Base-by-base conservation (phyloP, 768 basidiomycete species). In the Cubamyces sp. region DNA sequence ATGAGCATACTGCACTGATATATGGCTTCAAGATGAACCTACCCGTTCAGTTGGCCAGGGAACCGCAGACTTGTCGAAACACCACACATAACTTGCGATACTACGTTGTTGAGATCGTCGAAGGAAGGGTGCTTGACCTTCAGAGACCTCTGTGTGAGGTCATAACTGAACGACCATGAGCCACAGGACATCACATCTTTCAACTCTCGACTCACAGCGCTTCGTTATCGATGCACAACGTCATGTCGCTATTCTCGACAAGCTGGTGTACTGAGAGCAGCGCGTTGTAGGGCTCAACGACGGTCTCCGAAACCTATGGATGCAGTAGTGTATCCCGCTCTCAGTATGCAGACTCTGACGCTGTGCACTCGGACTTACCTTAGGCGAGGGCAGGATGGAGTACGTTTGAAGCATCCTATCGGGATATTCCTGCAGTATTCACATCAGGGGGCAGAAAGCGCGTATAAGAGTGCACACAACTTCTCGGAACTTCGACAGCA, bases 1-100 rank as follows among this genome's bases (percentile, higher is more conserved):
- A 21, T 52, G 3, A 45, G 64, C 41, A 39, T 34, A n/a, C 11
- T 16, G 58, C 12, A 47, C 19, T 42, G 64, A 56, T 37, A 69
- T 12, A 8, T 34, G 9, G 54, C 41, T 25, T 8, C 23, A 18
- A 15, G 25, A 14, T 5, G 8, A 30, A 71, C 84, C 12, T 61
- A 90, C 90, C 92, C 92, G 70, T 96, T 96, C 58, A 96, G 78
- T 73, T 95, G 94, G 30, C 94, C 94, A n/a, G 94, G 92, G 81
- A 96, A 94, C 42, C 94, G 88, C 60, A 96, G 78, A 68, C 91
- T 91, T 2, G 94, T 96, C 71, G 91, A 95, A 51, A 96, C 88
- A 49, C 96, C 96, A 64, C 91, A 91, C 93, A 98, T 96, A 40
- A 96, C 94, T 71, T 87, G 88, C 1, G 94, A 82, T 52, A 97